Evolutionary conservation across 257 asterid species (phyloP).

Genomic region (Handroanthus guayacan): DNA sequence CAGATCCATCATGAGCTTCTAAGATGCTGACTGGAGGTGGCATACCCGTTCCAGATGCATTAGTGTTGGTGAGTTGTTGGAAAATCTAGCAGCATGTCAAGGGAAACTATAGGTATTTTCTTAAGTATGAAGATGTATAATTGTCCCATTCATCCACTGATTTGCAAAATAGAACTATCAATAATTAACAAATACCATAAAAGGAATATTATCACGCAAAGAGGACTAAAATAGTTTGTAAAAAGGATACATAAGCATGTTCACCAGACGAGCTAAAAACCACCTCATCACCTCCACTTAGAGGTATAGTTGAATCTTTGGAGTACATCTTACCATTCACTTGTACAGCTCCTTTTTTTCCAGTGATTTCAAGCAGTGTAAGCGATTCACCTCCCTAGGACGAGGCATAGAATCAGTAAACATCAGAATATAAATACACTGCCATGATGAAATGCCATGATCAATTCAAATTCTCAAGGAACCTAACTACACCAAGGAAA

Average conservation of each 20-base stretch:
- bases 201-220: slow-evolving; percentile 12
- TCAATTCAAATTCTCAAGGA: slow-evolving; percentile 24
- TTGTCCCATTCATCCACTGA: background rate
- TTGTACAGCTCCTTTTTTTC: slow-evolving; percentile 77
- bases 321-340: slow-evolving; percentile 78
- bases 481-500: slow-evolving; percentile 13
- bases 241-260: slow-evolving; percentile 92
- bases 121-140: slow-evolving; percentile 22
- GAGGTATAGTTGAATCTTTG: slow-evolving; percentile 68
- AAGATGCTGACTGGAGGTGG: slow-evolving; percentile 65
- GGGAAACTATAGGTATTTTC: slow-evolving; percentile 38
- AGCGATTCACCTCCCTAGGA: slow-evolving; percentile 64
- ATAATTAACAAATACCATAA: background rate
- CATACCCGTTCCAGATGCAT: slow-evolving; percentile 48
- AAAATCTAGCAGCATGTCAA: slow-evolving; percentile 72
- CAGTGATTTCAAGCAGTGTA: slow-evolving; percentile 81
- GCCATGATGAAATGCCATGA: slow-evolving; percentile 11
- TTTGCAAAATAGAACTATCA: slow-evolving; percentile 31
- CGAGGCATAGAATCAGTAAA: slow-evolving; percentile 39
- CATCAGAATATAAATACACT: slow-evolving; percentile 23
- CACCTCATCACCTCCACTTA: slow-evolving; percentile 87
- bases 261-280: slow-evolving; percentile 70
- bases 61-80: slow-evolving; percentile 56
- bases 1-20: slow-evolving; percentile 76
- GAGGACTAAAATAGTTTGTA: slow-evolving; percentile 20